These are phyloP conservation scores for Eremothecium sinecaudum DNA, from an alignment of 1,139 yeast species.

Conservation along the genomic window DNA sequence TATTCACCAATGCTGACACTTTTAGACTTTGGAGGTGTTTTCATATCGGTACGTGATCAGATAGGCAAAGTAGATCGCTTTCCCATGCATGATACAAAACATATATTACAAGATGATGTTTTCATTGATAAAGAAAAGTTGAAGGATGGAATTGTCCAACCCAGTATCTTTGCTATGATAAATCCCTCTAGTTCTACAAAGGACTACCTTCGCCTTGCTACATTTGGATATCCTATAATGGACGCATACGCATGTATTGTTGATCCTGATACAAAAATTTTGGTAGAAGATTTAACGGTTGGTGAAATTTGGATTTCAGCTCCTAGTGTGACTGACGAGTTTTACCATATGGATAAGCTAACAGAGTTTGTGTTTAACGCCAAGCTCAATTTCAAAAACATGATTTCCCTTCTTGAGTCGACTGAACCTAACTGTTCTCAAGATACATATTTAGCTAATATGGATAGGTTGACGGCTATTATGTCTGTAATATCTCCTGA, in stretches of 20 bases:
- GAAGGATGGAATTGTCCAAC: constrained; percentile 63
- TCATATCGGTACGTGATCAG: constrained; percentile 87
- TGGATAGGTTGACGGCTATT: constrained; percentile 25
- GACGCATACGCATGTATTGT: constrained; percentile 91
- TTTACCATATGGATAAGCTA: constrained; percentile 29
- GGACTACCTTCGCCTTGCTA: constrained; percentile 61
- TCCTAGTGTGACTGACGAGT: constrained; percentile 26
- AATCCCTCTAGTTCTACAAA: constrained; percentile 27
- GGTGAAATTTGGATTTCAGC: constrained; percentile 87
- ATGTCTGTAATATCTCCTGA: constrained; percentile 24
- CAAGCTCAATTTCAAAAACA: constrained; percentile 24
- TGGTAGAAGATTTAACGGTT: constrained; percentile 88
- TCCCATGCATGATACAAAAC: constrained; percentile 24
- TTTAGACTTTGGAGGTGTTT: constrained; percentile 95
- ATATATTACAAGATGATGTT: constrained; percentile 41
- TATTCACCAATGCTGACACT: constrained; percentile 85
- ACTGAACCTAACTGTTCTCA: constrained; percentile 1
- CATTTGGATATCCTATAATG: constrained; percentile 90
- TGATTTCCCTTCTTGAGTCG: constrained; percentile 17
- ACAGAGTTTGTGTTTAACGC: constrained; percentile 32
- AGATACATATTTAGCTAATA: not conserved
- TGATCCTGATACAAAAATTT: constrained; percentile 70
- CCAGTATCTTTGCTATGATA: constrained; percentile 27
- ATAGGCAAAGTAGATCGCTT: constrained; percentile 36
- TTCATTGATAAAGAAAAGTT: constrained; percentile 73